phyloP scores from a whole-genome alignment of 345 rosid species.

The Euphorbia tirucalli region DNA sequence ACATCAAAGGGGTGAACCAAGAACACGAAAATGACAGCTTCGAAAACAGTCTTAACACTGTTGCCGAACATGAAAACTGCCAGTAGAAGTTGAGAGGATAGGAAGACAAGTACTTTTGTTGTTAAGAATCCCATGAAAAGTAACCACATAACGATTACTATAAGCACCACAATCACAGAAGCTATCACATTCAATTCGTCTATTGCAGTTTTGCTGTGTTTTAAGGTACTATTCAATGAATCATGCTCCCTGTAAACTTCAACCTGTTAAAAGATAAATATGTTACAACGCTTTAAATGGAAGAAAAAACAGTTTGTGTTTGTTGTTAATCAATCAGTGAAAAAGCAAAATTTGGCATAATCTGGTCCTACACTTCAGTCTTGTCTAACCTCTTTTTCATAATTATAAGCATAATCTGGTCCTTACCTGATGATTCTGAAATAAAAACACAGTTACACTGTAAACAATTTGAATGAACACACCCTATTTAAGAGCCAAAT shows the following conservation, averaged over 20 bases:
- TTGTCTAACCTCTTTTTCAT: no score
- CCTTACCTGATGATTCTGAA: no score
- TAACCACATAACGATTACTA: neutral
- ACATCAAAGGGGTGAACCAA: conserved; percentile 70
- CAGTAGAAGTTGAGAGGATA: neutral
- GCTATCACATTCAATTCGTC: neutral
- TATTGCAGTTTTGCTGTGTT: neutral
- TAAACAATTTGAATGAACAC: no score
- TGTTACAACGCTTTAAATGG: no score
- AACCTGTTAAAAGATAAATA: neutral
- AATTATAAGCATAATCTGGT: no score
- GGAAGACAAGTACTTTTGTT: neutral
- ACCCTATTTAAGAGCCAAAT: no score
- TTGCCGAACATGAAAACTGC: conserved; percentile 2
- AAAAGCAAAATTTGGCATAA: no score
- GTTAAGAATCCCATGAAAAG: neutral
- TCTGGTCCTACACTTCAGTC: no score
- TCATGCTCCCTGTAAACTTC: neutral
- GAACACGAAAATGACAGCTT: conserved; percentile 7
- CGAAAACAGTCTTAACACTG: neutral
- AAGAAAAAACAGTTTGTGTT: no score
- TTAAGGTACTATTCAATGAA: neutral
- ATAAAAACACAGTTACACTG: no score
- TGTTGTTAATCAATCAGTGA: no score
- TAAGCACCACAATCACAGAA: neutral